Conservation (phyloP, 257 asterid genomes). For the Ilex aquifolium region DNA sequence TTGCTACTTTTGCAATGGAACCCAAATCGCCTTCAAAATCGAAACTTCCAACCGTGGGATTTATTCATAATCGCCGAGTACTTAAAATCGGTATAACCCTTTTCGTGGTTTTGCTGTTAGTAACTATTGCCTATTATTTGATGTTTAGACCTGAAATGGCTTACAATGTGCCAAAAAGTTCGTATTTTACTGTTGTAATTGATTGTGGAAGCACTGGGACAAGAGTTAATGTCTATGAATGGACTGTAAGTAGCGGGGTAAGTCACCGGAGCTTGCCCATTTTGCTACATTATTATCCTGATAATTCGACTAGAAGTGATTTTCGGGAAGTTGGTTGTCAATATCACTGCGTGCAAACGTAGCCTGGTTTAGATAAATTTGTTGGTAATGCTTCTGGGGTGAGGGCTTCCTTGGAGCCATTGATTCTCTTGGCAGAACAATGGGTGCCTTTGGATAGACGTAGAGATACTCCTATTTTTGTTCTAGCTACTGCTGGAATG, state of each 20-base stretch:
- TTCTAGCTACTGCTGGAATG: constrained; percentile 86
- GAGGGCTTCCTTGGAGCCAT: constrained; percentile 50
- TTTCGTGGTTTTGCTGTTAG: constrained; percentile 24
- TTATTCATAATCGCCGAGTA: constrained; percentile 19
- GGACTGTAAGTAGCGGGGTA: constrained; percentile 32
- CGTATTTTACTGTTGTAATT: constrained; percentile 60
- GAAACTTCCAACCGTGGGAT: constrained; percentile 28
- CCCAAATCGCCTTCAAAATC: constrained; percentile 68
- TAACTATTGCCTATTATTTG: constrained; percentile 29
- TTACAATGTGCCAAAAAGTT: constrained; percentile 11
- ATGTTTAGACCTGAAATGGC: constrained; percentile 12
- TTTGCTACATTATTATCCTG: constrained; percentile 53
- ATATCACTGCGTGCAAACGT: constrained; percentile 78
- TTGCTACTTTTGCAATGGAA: constrained; percentile 37
- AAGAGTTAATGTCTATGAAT: constrained; percentile 66
- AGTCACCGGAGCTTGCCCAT: constrained; percentile 37
- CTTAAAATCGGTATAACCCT: constrained; percentile 26
- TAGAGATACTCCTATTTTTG: constrained; percentile 45
- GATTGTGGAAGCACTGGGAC: constrained; percentile 93
- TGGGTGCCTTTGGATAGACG: constrained; percentile 53
- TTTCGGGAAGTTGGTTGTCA: constrained; percentile 27
- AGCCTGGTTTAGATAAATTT: constrained; percentile 73
- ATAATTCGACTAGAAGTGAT: constrained; percentile 30
- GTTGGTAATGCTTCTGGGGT: constrained; percentile 46
- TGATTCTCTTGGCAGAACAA: constrained; percentile 59